Evolutionary conservation across 306 rosid species (phyloP).

Genomic region (Clitoria ternatea): DNA sequence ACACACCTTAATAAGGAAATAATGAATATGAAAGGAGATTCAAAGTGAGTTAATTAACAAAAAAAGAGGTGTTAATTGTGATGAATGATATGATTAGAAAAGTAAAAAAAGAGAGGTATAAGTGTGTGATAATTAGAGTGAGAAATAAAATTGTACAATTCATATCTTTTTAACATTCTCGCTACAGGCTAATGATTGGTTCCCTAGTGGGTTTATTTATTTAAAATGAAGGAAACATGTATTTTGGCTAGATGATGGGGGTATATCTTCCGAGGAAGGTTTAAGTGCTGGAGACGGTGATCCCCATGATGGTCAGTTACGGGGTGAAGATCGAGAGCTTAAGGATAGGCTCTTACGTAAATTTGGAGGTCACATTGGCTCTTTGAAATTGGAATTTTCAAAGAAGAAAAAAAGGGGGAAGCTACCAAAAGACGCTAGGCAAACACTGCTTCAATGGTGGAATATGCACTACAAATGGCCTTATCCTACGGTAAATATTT

Average conservation of each 20-base stretch:
- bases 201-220: too few species aligned
- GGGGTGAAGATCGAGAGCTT: constrained; percentile 66
- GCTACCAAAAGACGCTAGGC: constrained; percentile 90
- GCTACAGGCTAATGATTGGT: too few species aligned
- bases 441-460: constrained; percentile 87
- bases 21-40: too few species aligned
- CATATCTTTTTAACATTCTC: too few species aligned
- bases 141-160: too few species aligned
- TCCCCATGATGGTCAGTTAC: constrained; percentile 43
- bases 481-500: constrained; percentile 77
- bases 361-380: constrained; percentile 82
- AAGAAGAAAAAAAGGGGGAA: constrained; percentile 92
- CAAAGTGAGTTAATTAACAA: too few species aligned
- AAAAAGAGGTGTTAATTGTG: too few species aligned
- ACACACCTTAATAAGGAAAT: too few species aligned
- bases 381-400: constrained; percentile 77
- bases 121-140: too few species aligned
- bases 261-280: constrained; percentile 74
- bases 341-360: constrained; percentile 74
- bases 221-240: too few species aligned
- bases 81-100: too few species aligned
- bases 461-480: constrained; percentile 88
- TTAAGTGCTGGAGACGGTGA: constrained; percentile 66
- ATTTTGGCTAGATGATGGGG: constrained; percentile 59
- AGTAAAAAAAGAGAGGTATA: too few species aligned